Percentiles rank a stretch among this genome's conserved stretches.
Evolutionary conservation across 148 eudicot genomes (phyloP).

Genomic region (Bassia scoparia): DNA sequence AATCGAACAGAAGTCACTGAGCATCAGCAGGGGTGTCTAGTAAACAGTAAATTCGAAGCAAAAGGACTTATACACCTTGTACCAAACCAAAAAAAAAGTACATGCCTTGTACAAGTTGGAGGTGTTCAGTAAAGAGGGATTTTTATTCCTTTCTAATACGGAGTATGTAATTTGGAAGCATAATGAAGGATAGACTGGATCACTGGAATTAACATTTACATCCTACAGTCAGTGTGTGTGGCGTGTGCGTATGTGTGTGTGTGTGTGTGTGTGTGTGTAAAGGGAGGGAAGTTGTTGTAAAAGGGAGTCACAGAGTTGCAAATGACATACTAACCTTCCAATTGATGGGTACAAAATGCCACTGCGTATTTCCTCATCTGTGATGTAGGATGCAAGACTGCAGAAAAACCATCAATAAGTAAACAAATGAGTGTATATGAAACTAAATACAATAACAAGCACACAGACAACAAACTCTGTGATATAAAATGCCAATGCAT

Average conservation of each 20-base stretch:
- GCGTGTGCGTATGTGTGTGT: not conserved
- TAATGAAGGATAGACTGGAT: not conserved
- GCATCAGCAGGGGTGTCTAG: not conserved
- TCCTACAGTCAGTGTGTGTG: too few relatives aligned
- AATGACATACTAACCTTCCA: conserved; percentile 43
- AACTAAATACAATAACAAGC: not conserved
- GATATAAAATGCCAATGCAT: not conserved
- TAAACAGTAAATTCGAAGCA: not conserved
- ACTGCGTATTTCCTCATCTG: conserved; percentile 73
- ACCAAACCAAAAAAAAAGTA: too few relatives aligned
- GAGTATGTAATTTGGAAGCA: not conserved
- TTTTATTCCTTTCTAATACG: not conserved
- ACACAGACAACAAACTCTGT: not conserved
- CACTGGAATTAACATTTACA: too few relatives aligned
- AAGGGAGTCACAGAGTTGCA: not conserved
- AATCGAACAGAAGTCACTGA: too few relatives aligned
- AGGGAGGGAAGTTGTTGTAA: too few relatives aligned
- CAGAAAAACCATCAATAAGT: conserved; percentile 17
- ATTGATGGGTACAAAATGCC: conserved; percentile 84
- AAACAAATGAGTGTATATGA: not conserved
- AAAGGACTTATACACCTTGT: too few relatives aligned
- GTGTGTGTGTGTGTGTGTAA: too few relatives aligned
- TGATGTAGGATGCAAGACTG: conserved; percentile 96
- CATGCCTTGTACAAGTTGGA: too few relatives aligned
- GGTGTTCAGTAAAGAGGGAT: too few relatives aligned